A percentile compares a stretch with the other conserved stretches of the same genome.
Evolutionary conservation across 345 rosid genomes (phyloP).

Genomic region (Gossypium arboreum): DNA sequence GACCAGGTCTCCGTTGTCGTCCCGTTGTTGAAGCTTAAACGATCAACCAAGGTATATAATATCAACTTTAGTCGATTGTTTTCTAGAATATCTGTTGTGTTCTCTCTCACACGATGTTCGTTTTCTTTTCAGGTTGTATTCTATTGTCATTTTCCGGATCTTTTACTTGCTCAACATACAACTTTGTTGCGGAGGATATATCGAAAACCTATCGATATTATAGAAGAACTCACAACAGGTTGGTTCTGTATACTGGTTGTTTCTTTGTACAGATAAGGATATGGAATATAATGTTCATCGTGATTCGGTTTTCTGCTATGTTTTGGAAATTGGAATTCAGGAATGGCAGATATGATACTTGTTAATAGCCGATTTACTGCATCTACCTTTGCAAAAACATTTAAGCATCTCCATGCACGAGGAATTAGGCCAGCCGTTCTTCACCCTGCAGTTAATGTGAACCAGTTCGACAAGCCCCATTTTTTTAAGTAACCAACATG

Average conservation of each 20-base stretch:
- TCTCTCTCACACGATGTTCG: constrained; percentile 6
- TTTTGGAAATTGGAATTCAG: constrained; percentile 30
- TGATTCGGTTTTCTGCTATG: not conserved
- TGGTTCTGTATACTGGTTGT: constrained; percentile 6
- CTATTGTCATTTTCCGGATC: constrained; percentile 94
- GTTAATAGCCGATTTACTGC: constrained; percentile 91
- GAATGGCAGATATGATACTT: constrained; percentile 86
- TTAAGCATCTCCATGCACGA: constrained; percentile 63
- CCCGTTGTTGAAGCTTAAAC: constrained; percentile 72
- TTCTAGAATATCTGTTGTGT: not conserved
- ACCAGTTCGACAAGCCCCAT: constrained; percentile 61
- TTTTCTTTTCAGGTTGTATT: constrained; percentile 57
- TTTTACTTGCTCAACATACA: constrained; percentile 78
- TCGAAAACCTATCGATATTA: constrained; percentile 73
- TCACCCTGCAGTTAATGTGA: constrained; percentile 79
- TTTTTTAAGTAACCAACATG: constrained; percentile 47
- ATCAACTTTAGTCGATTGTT: constrained; percentile 9
- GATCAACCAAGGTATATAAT: constrained; percentile 56
- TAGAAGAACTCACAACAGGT: constrained; percentile 89
- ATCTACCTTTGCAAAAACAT: constrained; percentile 76
- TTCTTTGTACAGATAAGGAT: not conserved
- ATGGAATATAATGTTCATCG: not conserved
- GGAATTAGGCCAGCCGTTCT: constrained; percentile 78
- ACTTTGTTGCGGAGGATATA: constrained; percentile 72
- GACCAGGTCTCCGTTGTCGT: constrained; percentile 86